Evolutionary conservation across 2,329 filamentous ascomycete genomes (phyloP).

Genomic region (Verticillium klebahnii): DNA sequence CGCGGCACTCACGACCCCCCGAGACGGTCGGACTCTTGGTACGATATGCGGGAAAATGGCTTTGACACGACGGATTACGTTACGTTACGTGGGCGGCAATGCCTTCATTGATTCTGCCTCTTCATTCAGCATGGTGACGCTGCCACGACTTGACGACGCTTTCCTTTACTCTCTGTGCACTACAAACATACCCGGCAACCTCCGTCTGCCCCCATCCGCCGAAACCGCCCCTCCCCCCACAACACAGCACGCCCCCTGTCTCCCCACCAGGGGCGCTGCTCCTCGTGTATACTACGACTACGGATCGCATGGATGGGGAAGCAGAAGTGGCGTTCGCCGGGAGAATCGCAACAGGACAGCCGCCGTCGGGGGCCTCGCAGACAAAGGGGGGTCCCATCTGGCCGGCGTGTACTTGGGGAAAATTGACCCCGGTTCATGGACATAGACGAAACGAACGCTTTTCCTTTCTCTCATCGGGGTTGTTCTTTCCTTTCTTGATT

Average conservation of each 20-base stretch:
- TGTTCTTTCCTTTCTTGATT: slow-evolving; percentile 7
- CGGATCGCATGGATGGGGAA: neutral
- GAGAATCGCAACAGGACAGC: neutral
- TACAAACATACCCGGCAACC: slow-evolving; percentile 1
- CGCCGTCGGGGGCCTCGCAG: slow-evolving; percentile 9
- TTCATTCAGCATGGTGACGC: slow-evolving; percentile 28
- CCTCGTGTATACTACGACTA: slow-evolving; percentile 12
- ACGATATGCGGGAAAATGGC: neutral
- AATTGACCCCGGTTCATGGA: slow-evolving; percentile 9
- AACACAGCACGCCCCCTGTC: slow-evolving; percentile 17
- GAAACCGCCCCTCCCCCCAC: slow-evolving; percentile 7
- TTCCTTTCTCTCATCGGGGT: slow-evolving; percentile 3
- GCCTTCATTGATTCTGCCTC: slow-evolving; percentile 13
- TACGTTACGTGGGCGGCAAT: slow-evolving; percentile 5
- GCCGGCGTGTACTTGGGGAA: slow-evolving; percentile 13
- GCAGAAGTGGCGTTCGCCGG: neutral
- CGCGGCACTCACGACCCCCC: neutral
- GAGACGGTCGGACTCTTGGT: slow-evolving; percentile 3
- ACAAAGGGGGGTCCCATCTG: slow-evolving; percentile 5
- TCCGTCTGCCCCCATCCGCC: slow-evolving; percentile 5
- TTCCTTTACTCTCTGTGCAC: slow-evolving; percentile 26
- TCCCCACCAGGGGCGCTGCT: neutral
- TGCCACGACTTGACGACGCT: slow-evolving; percentile 35
- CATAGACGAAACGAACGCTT: slow-evolving; percentile 11
- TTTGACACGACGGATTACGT: slow-evolving; percentile 4